Conservation (phyloP, 2,329 filamentous ascomycete species). For the Xylaria sp. region DNA sequence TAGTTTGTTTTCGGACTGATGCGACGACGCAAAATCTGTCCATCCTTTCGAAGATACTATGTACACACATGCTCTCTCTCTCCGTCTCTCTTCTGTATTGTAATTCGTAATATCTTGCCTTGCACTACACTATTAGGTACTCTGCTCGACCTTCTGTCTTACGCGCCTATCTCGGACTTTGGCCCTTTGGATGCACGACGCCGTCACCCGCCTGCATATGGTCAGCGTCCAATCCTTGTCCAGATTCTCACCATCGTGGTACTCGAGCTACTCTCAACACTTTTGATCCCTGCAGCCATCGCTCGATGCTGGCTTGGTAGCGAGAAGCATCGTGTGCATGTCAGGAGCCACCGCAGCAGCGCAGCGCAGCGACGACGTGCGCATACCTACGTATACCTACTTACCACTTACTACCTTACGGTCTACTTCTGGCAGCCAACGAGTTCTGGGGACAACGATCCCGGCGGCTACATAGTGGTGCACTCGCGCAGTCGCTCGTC, state of each 20-base stretch:
- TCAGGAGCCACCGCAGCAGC: constrained; percentile 11
- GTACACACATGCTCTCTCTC: no score
- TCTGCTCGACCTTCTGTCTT: background rate
- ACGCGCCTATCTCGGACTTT: constrained; percentile 17
- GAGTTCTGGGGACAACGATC: background rate
- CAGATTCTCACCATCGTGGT: background rate
- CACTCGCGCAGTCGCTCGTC: background rate
- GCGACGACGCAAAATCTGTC: background rate
- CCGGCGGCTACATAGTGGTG: background rate
- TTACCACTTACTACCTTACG: no score
- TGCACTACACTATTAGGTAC: background rate
- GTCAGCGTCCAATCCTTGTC: constrained; percentile 27
- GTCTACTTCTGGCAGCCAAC: no score
- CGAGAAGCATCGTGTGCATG: constrained; percentile 24
- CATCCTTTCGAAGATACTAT: background rate
- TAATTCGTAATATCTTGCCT: constrained; percentile 14
- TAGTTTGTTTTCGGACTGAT: constrained; percentile 7
- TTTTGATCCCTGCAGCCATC: constrained; percentile 20
- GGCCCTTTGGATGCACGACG: constrained; percentile 24
- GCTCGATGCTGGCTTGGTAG: constrained; percentile 22
- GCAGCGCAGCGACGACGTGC: no score
- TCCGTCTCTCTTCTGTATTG: background rate
- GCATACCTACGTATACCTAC: background rate
- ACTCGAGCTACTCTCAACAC: constrained; percentile 11
- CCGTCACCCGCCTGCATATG: constrained; percentile 27